A percentile compares a stretch with the other conserved stretches of the same genome.
Conservation (phyloP, 768 basidiomycete genomes). For the Tephrocybe sp. region DNA sequence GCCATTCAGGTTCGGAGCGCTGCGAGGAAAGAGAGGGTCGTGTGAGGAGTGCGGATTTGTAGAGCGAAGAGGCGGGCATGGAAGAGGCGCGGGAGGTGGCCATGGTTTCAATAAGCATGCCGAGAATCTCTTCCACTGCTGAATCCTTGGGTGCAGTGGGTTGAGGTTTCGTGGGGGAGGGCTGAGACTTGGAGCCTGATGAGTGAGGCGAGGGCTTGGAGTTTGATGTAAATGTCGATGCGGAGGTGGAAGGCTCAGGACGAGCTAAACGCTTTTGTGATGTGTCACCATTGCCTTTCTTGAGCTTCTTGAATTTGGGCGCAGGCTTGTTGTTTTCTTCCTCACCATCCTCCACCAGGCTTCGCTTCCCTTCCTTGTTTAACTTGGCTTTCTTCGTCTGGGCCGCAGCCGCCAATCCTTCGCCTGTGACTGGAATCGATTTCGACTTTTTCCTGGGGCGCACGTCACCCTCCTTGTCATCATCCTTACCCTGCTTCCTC, state of each 20-base stretch:
- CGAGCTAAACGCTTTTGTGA: background rate
- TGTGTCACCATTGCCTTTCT: conserved; percentile 13
- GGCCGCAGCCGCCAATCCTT: background rate
- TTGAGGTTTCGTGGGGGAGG: conserved; percentile 7
- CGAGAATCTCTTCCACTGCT: conserved; percentile 44
- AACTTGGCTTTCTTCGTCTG: conserved; percentile 2
- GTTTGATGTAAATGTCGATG: conserved; percentile 1
- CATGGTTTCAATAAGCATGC: conserved; percentile 70
- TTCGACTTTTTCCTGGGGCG: conserved; percentile 23
- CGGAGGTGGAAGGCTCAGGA: conserved; percentile 1
- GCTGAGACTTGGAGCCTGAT: background rate
- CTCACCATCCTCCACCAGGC: conserved; percentile 12
- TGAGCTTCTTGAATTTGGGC: conserved; percentile 23
- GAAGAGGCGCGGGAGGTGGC: conserved; percentile 68
- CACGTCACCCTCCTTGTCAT: conserved; percentile 9
- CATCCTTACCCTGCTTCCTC: conserved; percentile 21
- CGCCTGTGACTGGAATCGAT: background rate
- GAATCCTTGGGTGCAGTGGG: background rate
- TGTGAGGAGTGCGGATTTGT: conserved; percentile 47
- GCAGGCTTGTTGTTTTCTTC: conserved; percentile 16
- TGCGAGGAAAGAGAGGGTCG: conserved; percentile 52
- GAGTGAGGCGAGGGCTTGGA: background rate
- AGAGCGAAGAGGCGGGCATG: conserved; percentile 49
- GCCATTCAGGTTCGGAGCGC: conserved; percentile 46
- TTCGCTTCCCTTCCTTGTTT: conserved; percentile 12